Evolutionary conservation across 2,329 filamentous ascomycete genomes (phyloP), one percentile per base, ranked within the genome.

Genomic region (Sarocladium oryzae): DNA sequence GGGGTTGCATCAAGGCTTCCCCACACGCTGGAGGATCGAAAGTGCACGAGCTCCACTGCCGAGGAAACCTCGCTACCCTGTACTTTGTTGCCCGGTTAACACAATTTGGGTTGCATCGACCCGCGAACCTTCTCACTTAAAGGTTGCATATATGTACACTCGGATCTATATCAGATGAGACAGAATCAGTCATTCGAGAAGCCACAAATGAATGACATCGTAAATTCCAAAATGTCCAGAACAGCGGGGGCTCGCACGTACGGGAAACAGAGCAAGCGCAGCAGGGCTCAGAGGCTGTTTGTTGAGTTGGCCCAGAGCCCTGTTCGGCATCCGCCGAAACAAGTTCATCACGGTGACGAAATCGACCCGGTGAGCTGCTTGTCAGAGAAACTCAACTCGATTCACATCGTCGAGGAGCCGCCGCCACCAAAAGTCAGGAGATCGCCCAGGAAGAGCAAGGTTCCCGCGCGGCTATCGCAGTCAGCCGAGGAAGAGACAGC

Each of bases 231-330:
- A n/a, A n/a, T n/a, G n/a, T n/a, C 28, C 46, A 10, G 37, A 37
- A 49, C 21, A 28, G 63, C 66, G 3, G 61, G 69, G 16, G 58
- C 68, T 9, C 72, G 75, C 2, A 76, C 70, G 52, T 81, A 81
- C 64, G 78, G 78, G 53, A 78, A 75, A 54, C 66, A 67, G 40
- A 66, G 68, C 26, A 76, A 69, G 53, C 72, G 72, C 40, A 66
- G 73, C 23, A 76, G 69, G 53, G 67, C 71, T 16, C 70, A 76
- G 37, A 68, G 74, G 20, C 63, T 78, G 40, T 78, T 80, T 55
- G 72, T 72, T 18, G 74, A 78, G 56, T 62, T 81, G 8, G 75
- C 77, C 0, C 71, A 72, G 52, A 78, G 73, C 40, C 78, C 78
- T 2, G 54, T 72, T 49, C 71, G 73, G 45, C 63, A 56, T 40